Conservation (phyloP, 164 flowering plant species). For the Stephania japonica region DNA sequence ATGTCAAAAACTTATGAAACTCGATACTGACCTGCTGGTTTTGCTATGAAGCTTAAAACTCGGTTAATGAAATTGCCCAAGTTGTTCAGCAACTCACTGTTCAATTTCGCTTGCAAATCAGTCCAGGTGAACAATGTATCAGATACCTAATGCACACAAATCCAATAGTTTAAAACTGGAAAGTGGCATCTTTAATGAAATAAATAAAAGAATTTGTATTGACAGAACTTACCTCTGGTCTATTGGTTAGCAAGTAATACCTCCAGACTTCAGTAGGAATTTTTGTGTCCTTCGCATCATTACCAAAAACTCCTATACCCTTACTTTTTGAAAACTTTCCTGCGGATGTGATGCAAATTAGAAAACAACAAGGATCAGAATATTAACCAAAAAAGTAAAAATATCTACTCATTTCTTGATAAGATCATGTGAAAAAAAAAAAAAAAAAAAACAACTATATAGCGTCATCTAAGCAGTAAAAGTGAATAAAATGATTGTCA, state of each 20-base stretch:
- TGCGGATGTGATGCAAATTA: slow-evolving; percentile 22
- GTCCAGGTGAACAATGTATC: slow-evolving; percentile 88
- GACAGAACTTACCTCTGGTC: slow-evolving; percentile 70
- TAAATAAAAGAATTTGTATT: background rate
- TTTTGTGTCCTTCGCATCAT: slow-evolving; percentile 85
- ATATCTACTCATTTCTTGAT: background rate
- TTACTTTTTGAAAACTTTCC: slow-evolving; percentile 75
- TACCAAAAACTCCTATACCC: slow-evolving; percentile 93
- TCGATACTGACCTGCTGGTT: slow-evolving; percentile 59
- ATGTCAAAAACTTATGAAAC: no score
- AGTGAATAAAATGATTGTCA: background rate
- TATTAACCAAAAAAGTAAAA: slow-evolving; percentile 2
- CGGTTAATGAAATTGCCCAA: slow-evolving; percentile 88
- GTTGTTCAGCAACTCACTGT: slow-evolving; percentile 75
- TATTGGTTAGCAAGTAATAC: slow-evolving; percentile 82
- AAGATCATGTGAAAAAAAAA: background rate
- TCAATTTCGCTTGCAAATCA: slow-evolving; percentile 88
- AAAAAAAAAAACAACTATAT: background rate
- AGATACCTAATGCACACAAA: slow-evolving; percentile 46
- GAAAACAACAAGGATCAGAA: background rate
- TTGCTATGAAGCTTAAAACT: slow-evolving; percentile 84
- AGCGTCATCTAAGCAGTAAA: background rate
- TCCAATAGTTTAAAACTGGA: background rate
- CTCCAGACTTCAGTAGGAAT: slow-evolving; percentile 97
- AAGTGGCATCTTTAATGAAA: background rate